Evolutionary conservation across 805 yeast species (phyloP).

Genomic region (Wickerhamomyces rabaulensis): DNA sequence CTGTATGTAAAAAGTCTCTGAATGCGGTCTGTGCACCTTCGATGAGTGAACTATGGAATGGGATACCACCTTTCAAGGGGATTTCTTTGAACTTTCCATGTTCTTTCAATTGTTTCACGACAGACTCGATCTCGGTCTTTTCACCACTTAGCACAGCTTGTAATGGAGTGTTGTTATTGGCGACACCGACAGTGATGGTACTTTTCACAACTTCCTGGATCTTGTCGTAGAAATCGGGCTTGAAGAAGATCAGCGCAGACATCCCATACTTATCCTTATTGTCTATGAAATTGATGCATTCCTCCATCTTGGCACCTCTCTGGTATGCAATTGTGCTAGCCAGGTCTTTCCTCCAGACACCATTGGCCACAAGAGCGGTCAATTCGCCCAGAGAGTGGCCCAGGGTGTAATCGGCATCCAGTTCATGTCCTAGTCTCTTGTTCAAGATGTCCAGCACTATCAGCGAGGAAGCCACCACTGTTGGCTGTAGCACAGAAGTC

Average conservation of each 20-base stretch:
- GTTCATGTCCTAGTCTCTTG: slow-evolving; percentile 15
- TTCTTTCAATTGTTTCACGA: slow-evolving; percentile 14
- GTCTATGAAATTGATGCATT: slow-evolving; percentile 17
- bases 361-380: slow-evolving; percentile 30
- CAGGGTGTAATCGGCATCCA: slow-evolving; percentile 21
- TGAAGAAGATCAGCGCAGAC: slow-evolving; percentile 30
- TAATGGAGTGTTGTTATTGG: slow-evolving; percentile 35
- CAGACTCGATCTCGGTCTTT: slow-evolving; percentile 9
- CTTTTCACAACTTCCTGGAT: slow-evolving; percentile 1
- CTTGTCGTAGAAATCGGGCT: slow-evolving; percentile 17
- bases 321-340: slow-evolving; percentile 24
- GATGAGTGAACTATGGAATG: slow-evolving; percentile 40
- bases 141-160: slow-evolving; percentile 41
- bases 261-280: slow-evolving; percentile 27
- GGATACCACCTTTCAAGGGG: slow-evolving; percentile 34
- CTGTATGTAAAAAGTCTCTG: slow-evolving; percentile 9
- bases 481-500: slow-evolving; percentile 29
- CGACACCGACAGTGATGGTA: slow-evolving; percentile 26
- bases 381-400: slow-evolving; percentile 45
- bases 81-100: slow-evolving; percentile 24
- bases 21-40: slow-evolving; percentile 26
- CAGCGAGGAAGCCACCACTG: slow-evolving; percentile 18
- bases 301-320: slow-evolving; percentile 36
- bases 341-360: slow-evolving; percentile 20
- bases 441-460: slow-evolving; percentile 23